Conservation (phyloP, 805 yeast species). For the Metschnikowia arizonensis region DNA sequence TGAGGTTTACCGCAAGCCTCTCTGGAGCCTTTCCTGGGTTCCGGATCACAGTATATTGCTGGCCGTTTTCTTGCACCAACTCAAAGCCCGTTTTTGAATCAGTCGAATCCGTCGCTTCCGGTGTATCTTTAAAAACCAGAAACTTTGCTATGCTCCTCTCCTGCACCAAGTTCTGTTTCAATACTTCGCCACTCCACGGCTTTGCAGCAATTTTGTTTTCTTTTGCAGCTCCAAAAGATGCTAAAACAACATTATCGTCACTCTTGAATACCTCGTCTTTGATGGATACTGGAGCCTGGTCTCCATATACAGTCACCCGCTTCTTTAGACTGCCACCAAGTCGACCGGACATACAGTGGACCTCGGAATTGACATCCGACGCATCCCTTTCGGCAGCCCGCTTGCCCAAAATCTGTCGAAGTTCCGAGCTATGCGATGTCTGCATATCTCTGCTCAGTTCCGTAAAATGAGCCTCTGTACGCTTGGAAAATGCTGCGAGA, state of each 20-base stretch:
- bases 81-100: conserved; percentile 5
- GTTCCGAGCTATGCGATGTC: neutral
- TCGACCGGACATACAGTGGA: neutral
- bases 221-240: conserved; percentile 48
- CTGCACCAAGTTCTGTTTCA: conserved; percentile 38
- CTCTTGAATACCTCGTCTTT: conserved; percentile 19
- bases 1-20: conserved; percentile 55
- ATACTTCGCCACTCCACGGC: conserved; percentile 61
- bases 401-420: conserved; percentile 3
- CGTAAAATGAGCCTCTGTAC: neutral
- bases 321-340: conserved; percentile 19
- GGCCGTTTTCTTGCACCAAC: conserved; percentile 16
- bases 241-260: conserved; percentile 39
- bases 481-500: conserved; percentile 41
- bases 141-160: conserved; percentile 27
- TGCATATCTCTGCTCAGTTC: neutral
- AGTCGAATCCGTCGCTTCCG: neutral
- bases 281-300: conserved; percentile 8
- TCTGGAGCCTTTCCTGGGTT: conserved; percentile 60
- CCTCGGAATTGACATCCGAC: neutral
- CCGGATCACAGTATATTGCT: conserved; percentile 48
- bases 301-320: conserved; percentile 33
- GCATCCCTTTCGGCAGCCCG: neutral
- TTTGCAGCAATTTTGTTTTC: conserved; percentile 57
- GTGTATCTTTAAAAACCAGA: conserved; percentile 16